Evolutionary conservation across 352 stramenopile species (phyloP).

Genomic region (Phytopythium oedochilum): DNA sequence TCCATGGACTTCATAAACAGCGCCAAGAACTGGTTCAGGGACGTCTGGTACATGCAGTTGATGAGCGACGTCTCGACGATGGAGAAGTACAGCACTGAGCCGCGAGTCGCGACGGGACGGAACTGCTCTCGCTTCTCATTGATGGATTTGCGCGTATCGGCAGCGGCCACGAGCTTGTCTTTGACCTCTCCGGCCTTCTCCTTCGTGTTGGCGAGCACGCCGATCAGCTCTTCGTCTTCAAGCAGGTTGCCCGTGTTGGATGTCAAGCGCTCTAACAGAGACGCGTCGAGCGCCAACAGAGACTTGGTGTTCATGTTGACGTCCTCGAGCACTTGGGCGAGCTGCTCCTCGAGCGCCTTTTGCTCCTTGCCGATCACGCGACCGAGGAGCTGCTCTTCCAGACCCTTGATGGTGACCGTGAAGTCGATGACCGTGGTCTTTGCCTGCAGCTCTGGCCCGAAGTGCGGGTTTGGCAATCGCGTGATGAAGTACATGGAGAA

Average conservation of each 20-base stretch:
- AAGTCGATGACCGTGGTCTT: constrained; percentile 99
- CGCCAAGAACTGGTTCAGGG: constrained; percentile 95
- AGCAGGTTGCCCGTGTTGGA: constrained; percentile 97
- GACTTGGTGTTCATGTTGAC: constrained; percentile 98
- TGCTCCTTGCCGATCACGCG: constrained; percentile 98
- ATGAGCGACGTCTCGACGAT: constrained; percentile 98
- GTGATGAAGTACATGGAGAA: constrained; percentile 99
- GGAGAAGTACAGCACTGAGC: constrained; percentile 97
- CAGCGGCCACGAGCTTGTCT: constrained; percentile 95
- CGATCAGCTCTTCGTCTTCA: constrained; percentile 98
- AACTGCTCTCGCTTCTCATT: constrained; percentile 99
- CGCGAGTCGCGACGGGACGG: constrained; percentile 95
- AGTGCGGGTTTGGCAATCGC: constrained; percentile 96
- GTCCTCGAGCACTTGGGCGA: constrained; percentile 97
- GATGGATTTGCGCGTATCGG: constrained; percentile 96
- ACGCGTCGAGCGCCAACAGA: constrained; percentile 94
- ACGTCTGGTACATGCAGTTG: constrained; percentile 99
- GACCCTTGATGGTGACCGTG: constrained; percentile 95
- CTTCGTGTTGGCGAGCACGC: constrained; percentile 97
- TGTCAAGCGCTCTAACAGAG: constrained; percentile 94
- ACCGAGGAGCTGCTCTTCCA: constrained; percentile 97
- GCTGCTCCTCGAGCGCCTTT: constrained; percentile 96
- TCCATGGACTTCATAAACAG: constrained; percentile 99
- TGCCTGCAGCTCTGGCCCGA: constrained; percentile 96
- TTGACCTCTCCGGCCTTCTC: constrained; percentile 98